Evolutionary conservation across 2,329 filamentous ascomycete genomes (phyloP), one percentile per base, ranked within the genome.

Genomic region (Colletotrichum tropicale): DNA sequence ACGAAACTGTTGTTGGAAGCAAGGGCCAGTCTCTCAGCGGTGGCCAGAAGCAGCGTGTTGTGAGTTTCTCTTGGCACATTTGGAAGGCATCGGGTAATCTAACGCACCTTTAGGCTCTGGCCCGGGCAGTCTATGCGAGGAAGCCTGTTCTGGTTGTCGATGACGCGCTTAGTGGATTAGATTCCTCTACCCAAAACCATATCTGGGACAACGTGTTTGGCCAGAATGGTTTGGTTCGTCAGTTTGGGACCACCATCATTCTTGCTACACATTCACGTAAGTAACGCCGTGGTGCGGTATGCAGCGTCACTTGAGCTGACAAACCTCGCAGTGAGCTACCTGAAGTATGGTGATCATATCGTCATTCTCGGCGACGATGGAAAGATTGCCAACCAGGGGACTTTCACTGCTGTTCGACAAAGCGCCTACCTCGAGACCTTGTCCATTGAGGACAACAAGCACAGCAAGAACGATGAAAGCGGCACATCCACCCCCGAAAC

Each of bases 141-240:
- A 83, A 83, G 8, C 79, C 77, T 1, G 76, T 86, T 0, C 79
- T 84, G 5, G 80, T 86, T 6, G 82, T 86, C 36, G 85, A 86
- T 21, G 85, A 86, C 36, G 82, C 85, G 2, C 83, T 86, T 7
- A 86, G 84, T 26, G 85, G 85, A 0, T 78, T 87, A 3, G 86
- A 87, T 67, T 82, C 83, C 15, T 81, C 84, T 4, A 88, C 87
- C 0, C 85, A 87, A 52, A 81, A 85, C 26, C 80, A 81, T 8
- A 85, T 88, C 2, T 87, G 87, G 72, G 78, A 78, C 0, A 81
- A 80, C 0, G 81, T 88, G 0, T 86, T 88, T 66, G 83, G 84
- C 1, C 43, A 77, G 5, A 77, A 69, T 30, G 85, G 86, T 0
- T 72, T 88, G 2, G 79, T 86, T n/a, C 78, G 80, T 8, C 79